phyloP scores from a whole-genome alignment of 2,329 filamentous ascomycete species.

The Coleophoma cylindrospora region DNA sequence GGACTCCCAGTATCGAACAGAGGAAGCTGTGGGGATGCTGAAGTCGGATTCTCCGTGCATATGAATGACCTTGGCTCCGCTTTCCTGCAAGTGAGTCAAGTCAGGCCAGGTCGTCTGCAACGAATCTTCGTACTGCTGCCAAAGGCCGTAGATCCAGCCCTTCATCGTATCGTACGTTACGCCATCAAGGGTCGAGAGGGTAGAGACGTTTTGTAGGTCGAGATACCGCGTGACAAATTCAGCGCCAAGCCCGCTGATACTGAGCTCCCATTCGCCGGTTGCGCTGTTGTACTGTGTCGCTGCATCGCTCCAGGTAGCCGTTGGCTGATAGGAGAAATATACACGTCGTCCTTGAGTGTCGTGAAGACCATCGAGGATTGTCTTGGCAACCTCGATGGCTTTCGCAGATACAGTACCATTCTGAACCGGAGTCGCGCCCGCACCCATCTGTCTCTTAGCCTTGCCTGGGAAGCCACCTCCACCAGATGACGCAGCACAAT shows the following conservation, averaged over 20 bases:
- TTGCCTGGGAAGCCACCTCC: slow-evolving; percentile 9
- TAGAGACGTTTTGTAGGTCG: slow-evolving; percentile 26
- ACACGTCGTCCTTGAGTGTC: slow-evolving; percentile 27
- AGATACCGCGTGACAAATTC: slow-evolving; percentile 34
- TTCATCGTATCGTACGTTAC: slow-evolving; percentile 50
- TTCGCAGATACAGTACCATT: slow-evolving; percentile 22
- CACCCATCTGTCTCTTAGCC: not conserved
- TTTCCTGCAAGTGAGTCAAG: slow-evolving; percentile 39
- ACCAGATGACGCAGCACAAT: slow-evolving; percentile 26
- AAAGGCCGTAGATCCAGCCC: slow-evolving; percentile 44
- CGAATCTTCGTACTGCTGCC: slow-evolving; percentile 40
- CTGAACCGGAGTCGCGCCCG: not conserved
- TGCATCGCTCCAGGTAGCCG: slow-evolving; percentile 21
- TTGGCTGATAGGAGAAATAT: slow-evolving; percentile 30
- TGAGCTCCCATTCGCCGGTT: slow-evolving; percentile 26
- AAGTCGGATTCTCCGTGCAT: slow-evolving; percentile 51
- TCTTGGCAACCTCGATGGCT: slow-evolving; percentile 26
- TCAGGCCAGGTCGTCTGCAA: slow-evolving; percentile 49
- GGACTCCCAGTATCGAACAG: slow-evolving; percentile 47
- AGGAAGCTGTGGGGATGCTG: slow-evolving; percentile 44
- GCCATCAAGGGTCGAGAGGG: slow-evolving; percentile 35
- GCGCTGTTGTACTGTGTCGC: slow-evolving; percentile 25
- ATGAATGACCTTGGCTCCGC: slow-evolving; percentile 49
- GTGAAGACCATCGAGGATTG: slow-evolving; percentile 27
- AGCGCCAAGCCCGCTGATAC: slow-evolving; percentile 26